These are phyloP conservation scores for Ulmus americana DNA, from an alignment of 331 rosid species.

Conservation along the genomic window DNA sequence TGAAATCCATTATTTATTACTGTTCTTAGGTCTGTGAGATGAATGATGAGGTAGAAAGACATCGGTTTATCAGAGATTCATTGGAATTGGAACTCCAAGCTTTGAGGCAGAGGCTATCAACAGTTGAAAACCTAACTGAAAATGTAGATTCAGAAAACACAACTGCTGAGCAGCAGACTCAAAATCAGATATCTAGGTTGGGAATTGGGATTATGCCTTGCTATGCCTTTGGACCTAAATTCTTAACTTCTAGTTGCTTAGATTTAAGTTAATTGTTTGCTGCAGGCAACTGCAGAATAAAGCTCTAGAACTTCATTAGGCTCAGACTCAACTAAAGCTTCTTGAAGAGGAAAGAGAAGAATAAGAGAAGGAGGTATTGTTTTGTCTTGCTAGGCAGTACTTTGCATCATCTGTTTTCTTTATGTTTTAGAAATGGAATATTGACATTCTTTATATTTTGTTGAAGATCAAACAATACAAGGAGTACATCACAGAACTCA, in stretches of 20 bases:
- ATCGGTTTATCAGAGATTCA: constrained; percentile 63
- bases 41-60: constrained; percentile 78
- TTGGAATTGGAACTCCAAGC: constrained; percentile 67
- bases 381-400: constrained; percentile 7
- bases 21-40: constrained; percentile 61
- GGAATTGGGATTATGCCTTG: constrained; percentile 25
- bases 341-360: constrained; percentile 77
- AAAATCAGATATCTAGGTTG: constrained; percentile 51
- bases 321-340: constrained; percentile 54
- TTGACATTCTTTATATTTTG: constrained; percentile 23
- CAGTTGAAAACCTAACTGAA: constrained; percentile 47
- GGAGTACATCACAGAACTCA: constrained; percentile 75
- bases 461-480: constrained; percentile 71
- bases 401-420: constrained; percentile 1
- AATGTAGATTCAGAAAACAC: constrained; percentile 40
- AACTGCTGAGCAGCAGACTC: constrained; percentile 36
- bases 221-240: constrained; percentile 15
- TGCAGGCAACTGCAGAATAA: constrained; percentile 44
- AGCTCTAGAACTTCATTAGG: constrained; percentile 53
- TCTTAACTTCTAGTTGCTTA: constrained; percentile 6
- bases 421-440: constrained; percentile 1
- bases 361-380: constrained; percentile 59
- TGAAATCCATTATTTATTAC: constrained; percentile 12
- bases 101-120: constrained; percentile 55
- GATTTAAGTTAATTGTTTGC: constrained; percentile 21